Conservation (phyloP, 2,329 filamentous ascomycete genomes). For the Incumbomyces lentus region DNA sequence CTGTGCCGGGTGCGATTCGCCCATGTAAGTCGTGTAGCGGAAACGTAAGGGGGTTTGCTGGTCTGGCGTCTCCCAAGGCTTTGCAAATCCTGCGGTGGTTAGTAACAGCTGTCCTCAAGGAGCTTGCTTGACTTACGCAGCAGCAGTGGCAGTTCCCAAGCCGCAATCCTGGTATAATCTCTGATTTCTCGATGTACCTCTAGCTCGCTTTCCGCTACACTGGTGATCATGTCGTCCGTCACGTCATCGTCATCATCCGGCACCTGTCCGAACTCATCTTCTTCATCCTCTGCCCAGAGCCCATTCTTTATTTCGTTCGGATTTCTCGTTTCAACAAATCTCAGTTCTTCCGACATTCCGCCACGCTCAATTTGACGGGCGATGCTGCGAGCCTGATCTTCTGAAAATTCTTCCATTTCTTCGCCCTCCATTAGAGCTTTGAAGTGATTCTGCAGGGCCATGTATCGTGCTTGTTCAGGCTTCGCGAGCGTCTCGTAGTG, state of each 20-base stretch:
- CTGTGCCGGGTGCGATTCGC: constrained; percentile 81
- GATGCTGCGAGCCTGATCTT: not conserved
- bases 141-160: constrained; percentile 92
- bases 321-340: constrained; percentile 10
- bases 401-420: not conserved
- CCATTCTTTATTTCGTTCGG: constrained; percentile 20
- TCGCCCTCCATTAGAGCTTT: constrained; percentile 14
- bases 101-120: constrained; percentile 7
- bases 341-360: not conserved
- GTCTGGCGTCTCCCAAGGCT: constrained; percentile 65
- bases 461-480: constrained; percentile 11
- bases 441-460: constrained; percentile 18
- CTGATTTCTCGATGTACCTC: constrained; percentile 80
- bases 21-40: constrained; percentile 94
- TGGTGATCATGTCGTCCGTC: constrained; percentile 73
- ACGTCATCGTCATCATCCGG: constrained; percentile 46
- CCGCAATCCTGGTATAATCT: constrained; percentile 75
- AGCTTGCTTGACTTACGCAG: constrained; percentile 53
- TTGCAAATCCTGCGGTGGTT: constrained; percentile 57
- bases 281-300: constrained; percentile 36
- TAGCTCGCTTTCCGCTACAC: constrained; percentile 73
- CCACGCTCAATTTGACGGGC: constrained; percentile 1
- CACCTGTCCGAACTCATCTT: constrained; percentile 33
- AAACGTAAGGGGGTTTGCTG: constrained; percentile 67
- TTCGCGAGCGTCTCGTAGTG: constrained; percentile 18